These are phyloP conservation scores for Saccharomycopsis synnaedendra DNA, from an alignment of 805 yeast genomes.

Conservation along the genomic window DNA sequence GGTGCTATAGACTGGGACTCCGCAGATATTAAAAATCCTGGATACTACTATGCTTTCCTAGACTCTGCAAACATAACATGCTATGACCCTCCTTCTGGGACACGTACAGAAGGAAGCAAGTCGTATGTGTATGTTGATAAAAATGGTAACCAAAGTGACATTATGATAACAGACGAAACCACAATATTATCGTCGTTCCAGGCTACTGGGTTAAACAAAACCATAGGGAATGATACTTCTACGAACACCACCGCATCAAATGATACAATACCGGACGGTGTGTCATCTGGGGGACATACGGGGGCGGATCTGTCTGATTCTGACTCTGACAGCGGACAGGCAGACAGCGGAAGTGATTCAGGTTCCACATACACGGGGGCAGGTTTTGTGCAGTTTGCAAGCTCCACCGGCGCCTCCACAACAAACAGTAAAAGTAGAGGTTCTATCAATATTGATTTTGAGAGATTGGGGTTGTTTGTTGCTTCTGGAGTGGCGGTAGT, in stretches of 20 bases:
- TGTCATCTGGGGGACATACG: too few relatives aligned
- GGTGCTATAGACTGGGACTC: constrained; percentile 80
- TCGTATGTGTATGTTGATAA: constrained; percentile 44
- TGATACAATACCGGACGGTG: too few relatives aligned
- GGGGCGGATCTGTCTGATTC: too few relatives aligned
- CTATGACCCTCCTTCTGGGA: constrained; percentile 59
- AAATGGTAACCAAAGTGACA: constrained; percentile 34
- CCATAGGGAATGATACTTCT: constrained; percentile 14
- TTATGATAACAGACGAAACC: constrained; percentile 52
- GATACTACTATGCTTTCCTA: constrained; percentile 69
- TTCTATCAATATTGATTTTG: not conserved
- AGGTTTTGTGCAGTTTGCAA: constrained; percentile 12
- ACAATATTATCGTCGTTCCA: constrained; percentile 49
- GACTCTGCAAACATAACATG: constrained; percentile 51
- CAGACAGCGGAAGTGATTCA: not conserved
- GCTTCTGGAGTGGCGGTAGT: not conserved
- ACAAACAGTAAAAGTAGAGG: too few relatives aligned
- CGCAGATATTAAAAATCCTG: constrained; percentile 56
- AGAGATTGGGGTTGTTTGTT: not conserved
- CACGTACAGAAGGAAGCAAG: constrained; percentile 31
- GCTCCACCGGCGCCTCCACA: not conserved
- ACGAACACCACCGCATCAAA: not conserved
- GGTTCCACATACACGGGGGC: constrained; percentile 5
- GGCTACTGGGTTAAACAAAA: constrained; percentile 58
- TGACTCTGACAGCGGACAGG: not conserved